phyloP scores from a whole-genome alignment of 139 green algal species.

The Chlamydomonas incerta region DNA sequence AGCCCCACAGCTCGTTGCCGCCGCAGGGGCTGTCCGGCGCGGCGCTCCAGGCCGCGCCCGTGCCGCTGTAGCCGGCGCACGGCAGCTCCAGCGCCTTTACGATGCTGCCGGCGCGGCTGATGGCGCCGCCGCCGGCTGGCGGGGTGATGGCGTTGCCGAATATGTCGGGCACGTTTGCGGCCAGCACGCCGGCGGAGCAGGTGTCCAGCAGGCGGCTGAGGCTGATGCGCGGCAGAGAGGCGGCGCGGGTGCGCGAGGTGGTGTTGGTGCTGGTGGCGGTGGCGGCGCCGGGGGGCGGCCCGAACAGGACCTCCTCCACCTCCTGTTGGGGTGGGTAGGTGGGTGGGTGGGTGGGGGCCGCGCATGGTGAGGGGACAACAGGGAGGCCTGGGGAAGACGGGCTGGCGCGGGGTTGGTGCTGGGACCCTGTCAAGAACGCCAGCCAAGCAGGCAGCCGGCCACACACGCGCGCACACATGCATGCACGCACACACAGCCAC shows the following conservation, averaged over 20 bases:
- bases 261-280: too few relatives aligned
- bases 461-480: not conserved
- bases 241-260: not conserved
- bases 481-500: not conserved
- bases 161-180: not conserved
- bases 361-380: not conserved
- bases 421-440: not conserved
- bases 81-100: not conserved
- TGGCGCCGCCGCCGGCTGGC: not conserved
- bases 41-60: too few relatives aligned
- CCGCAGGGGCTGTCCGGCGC: not conserved
- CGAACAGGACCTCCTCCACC: conserved; percentile 2
- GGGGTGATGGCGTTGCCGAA: not conserved
- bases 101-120: not conserved
- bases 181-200: not conserved
- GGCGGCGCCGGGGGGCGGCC: not conserved
- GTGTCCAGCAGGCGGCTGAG: not conserved
- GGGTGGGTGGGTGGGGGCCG: not conserved
- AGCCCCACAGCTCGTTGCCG: not conserved
- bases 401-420: too few relatives aligned
- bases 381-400: too few relatives aligned
- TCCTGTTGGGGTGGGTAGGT: not conserved
- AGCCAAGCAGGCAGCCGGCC: not conserved
- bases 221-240: not conserved
- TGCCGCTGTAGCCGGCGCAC: not conserved